Base-by-base conservation (phyloP, 371 early-diverging fungal species). In the Batkoa obscura region DNA sequence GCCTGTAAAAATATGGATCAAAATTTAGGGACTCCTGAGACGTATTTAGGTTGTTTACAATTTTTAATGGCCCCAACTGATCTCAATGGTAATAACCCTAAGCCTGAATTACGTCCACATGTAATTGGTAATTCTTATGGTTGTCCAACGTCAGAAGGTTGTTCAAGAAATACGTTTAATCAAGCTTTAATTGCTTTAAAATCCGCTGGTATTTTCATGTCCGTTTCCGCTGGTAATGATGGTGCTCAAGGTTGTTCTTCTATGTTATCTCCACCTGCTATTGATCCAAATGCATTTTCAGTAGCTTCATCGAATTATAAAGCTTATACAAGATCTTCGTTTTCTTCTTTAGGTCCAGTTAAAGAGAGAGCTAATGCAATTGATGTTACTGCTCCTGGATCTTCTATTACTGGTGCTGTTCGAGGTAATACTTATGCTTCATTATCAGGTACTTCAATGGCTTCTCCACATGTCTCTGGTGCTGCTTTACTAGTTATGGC, bases 401-500 rank as follows among this genome's bases (percentile, higher is more conserved):
- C 59, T 76, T 46, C 43, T 65, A 62, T n/a, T 66, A 63, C 57
- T 59, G 67, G 9, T 47, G 65, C 52, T 65, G 49, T 61, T 66
- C 8, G 5, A 8, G 50, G 32, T 6, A 15, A 15, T 6, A 33
- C 5, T 6, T 50, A 33, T 31, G 15, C 3, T 4, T 3, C 5
- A 33, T 5, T 32, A 12, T 6, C 63, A n/a, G 75, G 75, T 6
- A 73, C 73, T 0, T 68, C 68, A 1, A 88, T 87, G 88, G 85
- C 88, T 3, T 66, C 75, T 30, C 88, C 90, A 4, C 86, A 86
- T 64, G 83, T 84, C 9, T 70, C 81, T 36, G 90, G 89, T 45
- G 78, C 79, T 38, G 77, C 83, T 8, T 67, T 50, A 34, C 50
- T 50, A 3, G 33, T 50, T 35, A 50, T 50, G 8, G 50, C 50